Evolutionary conservation across 352 stramenopile genomes (phyloP), one percentile per base, ranked within the genome.

Genomic region (Blastocystis sp.): DNA sequence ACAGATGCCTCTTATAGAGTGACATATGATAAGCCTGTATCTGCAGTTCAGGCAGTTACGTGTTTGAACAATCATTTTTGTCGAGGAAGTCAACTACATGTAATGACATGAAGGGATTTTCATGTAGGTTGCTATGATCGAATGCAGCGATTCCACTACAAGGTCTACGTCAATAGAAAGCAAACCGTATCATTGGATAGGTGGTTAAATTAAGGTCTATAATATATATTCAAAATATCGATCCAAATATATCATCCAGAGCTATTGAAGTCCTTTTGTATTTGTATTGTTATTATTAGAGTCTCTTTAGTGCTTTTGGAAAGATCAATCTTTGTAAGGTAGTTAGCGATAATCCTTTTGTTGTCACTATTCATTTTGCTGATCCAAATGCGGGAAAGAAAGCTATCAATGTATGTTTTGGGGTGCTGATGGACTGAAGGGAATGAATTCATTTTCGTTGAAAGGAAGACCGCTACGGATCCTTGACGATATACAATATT

Each of bases 61-160:
- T 83, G 52, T 83, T 42, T 83, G 0, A 83, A 83, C 27, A 65
- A 65, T 54, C 71, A 83, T 37, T 66, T 83, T 27, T 42, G 32
- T 5, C 21, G 37, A 65, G 71, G 71, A 0, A 65, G 42, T 19
- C 71, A 83, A 66, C 27, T 83, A 11, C 46, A n/a, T n/a, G 71
- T 83, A 32, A 42, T 37, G 16, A 24, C 54, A 6, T 29, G 27
- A n/a, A 51, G 29, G 21, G 2, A 9, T 46, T 46, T 46, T 46
- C 2, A 9, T 9, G 39, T 46, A 46, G 39, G 39, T 46, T 46
- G 39, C 39, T 46, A 46, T 46, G 39, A 9, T 43, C 29, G 19
- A 43, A 7, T 5, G 19, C 1, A 73, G 46, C n/a, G 21, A 35
- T 73, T 27, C 24, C 29, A 27, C 16, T 3, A 43, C 24, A 9